Base-by-base conservation (phyloP, 2,329 filamentous ascomycete genomes). In the Dactylellina haptotyla region DNA sequence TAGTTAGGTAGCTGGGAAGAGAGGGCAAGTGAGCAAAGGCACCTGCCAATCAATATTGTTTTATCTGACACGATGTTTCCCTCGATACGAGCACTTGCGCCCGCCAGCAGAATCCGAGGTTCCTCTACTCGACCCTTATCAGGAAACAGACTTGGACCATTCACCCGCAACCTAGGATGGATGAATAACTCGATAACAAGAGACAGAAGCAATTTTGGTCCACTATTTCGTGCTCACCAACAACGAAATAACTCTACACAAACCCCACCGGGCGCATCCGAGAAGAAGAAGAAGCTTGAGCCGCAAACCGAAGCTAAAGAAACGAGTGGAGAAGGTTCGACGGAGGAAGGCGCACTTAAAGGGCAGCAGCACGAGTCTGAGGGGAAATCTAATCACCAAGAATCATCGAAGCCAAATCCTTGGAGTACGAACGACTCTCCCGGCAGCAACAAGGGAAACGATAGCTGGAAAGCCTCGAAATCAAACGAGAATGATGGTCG, bases 1-100 rank as follows among this genome's bases (percentile, higher is more conserved):
- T 34, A 18, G 37, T n/a, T 20, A 43, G 23, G 20, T 57, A 57
- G 53, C 10, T 10, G 43, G 34, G 34, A 43, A 57, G 23, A 57
- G 53, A 26, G 62, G 62, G 30, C 16, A 20, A 56, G 28, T 32
- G 39, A 43, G 37, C 23, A 25, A 46, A 16, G 45, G 53, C 46
- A 48, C 58, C 45, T 39, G 57, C 30, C 30, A 51, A 18, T 50
- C 23, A 14, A 20, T n/a, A n/a, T n/a, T n/a, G n/a, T n/a, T 14
- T 48, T 51, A 51, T 25, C 48, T 25, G 41, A 63, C 61, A 56
- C 61, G 61, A 73, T 73, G 69, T 50, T 73, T 58, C 54, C 61
- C 32, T 66, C 69, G 39, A 62, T 62, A 46, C 61, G 59, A 61
- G 59, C 53, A 28, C 53, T 73, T 28, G 56, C 53, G 39, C 61